Evolutionary conservation across 192 early-diverging fungal genomes (phyloP), one percentile per base, ranked within the genome.

Genomic region (Rhizoclosmatium globosum): DNA sequence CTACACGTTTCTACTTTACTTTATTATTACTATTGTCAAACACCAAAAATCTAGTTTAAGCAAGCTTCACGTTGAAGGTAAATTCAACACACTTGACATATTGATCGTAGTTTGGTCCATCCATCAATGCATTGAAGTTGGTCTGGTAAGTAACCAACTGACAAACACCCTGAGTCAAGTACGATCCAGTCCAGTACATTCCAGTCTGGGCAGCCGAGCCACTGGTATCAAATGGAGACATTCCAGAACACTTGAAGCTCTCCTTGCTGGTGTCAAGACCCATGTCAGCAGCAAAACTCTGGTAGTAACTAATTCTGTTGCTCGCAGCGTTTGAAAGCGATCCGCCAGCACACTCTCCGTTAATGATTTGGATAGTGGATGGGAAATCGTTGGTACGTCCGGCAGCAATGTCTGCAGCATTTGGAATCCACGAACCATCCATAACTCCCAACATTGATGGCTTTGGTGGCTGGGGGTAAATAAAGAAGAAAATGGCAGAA

Each of bases 321-420:
- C 19, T 15, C 9, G 66, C 66, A 45, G 66, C 66, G 46, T 19
- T 43, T 42, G 42, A 46, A 41, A 56, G 1, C 7, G 46, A 56
- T 6, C 17, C 6, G 11, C 65, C 75, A 11, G 47, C 64, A 41
- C 75, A 77, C 42, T 77, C 75, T 15, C 75, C 65, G 75, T 77
- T 77, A 41, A 77, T 77, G 64, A 77, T 77, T 59, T 77, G 64
- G 64, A 77, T 77, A 23, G 75, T 77, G 44, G 64, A 44, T 39
- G 75, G 64, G 50, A 77, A 77, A 31, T 48, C 39, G 50, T 77
- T 77, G 45, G 47, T 57, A 19, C 62, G 62, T 19, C 64, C 64
- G 2, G 64, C 64, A 15, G 64, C 48, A 45, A 68, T 68, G 50
- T 77, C 75, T 11, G 62, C 62, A 19, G 75, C 75, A 45, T 48